A percentile compares a stretch with the other conserved stretches of the same genome.
These are phyloP conservation scores for Plasmodium berghei DNA, from an alignment of 169 alveolate genomes.

Conservation along the genomic window DNA sequence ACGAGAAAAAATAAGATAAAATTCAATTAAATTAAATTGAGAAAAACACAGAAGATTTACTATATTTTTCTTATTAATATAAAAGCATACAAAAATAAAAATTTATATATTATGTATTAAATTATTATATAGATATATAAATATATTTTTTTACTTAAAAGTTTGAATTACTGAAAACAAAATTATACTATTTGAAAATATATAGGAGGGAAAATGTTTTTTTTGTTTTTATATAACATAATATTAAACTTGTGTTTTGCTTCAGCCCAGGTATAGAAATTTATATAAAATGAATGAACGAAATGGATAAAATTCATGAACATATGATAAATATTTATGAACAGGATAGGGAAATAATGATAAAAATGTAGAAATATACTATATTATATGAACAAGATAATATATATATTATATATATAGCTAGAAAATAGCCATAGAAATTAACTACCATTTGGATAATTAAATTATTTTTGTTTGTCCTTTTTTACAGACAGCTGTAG, in stretches of 20 bases:
- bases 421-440: background rate
- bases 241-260: conserved; percentile 27
- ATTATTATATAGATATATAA: background rate
- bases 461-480: background rate
- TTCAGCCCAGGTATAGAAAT: conserved; percentile 48
- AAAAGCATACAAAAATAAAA: background rate
- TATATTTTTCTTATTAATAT: background rate
- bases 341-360: no score
- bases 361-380: no score
- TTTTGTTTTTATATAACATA: conserved; percentile 21
- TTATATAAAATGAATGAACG: background rate
- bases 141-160: background rate
- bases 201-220: conserved; percentile 37
- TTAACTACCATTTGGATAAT: background rate
- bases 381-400: no score
- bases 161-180: background rate
- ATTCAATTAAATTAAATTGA: background rate
- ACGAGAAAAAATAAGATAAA: background rate
- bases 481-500: conserved; percentile 46
- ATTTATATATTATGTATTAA: background rate
- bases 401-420: no score
- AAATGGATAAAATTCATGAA: background rate
- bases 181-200: conserved; percentile 19
- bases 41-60: background rate
- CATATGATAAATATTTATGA: no score